Evolutionary conservation across 768 basidiomycete species (phyloP), one percentile per base, ranked within the genome.

Genomic region (Naganishia onofrii): DNA sequence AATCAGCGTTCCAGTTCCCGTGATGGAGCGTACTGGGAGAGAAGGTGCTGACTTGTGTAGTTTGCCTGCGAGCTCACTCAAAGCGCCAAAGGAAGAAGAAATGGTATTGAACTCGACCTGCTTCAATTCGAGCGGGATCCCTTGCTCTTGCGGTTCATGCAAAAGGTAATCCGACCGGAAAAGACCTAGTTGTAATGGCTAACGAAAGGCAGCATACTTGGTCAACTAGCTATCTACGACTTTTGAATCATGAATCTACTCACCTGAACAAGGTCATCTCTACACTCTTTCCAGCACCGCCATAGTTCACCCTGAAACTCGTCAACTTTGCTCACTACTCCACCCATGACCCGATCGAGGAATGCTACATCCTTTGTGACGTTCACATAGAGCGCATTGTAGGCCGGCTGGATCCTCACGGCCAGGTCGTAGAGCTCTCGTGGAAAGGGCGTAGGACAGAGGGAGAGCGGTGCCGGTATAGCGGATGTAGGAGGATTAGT

Each of bases 91-190:
- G 0, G 93, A 93, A 0, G 89, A 87, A 2, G 93, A 92, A 72
- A 97, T 94, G 10, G 95, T 96, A 78, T 99, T 99, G 82, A 97
- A 96, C 79, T 99, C 95, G 51, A 98, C 95, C 81, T 99, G 95
- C 79, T 93, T 95, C 72, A 99, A 74, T 42, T 76, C 74, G n/a
- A 80, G 28, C 9, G 76, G 74, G 21, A 67, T 57, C 15, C 53
- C 38, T 10, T 34, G 36, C 10, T 71, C 65, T 26, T 54, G 28
- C 0, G 76, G 83, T 9, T 84, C 80, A 74, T 99, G 92, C 26
- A 97, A 82, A 34, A 98, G 84, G 81, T 97, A 99, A 82, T 99
- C 95, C 12, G 93, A 96, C 67, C 95, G 85, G 82, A 95, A 96
- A 23, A 99, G 82, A 23, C 94, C 93, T 7, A 98, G 85, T 71